Base-by-base conservation (phyloP, 495 filamentous ascomycete species). In the Penicillium coprophilum region DNA sequence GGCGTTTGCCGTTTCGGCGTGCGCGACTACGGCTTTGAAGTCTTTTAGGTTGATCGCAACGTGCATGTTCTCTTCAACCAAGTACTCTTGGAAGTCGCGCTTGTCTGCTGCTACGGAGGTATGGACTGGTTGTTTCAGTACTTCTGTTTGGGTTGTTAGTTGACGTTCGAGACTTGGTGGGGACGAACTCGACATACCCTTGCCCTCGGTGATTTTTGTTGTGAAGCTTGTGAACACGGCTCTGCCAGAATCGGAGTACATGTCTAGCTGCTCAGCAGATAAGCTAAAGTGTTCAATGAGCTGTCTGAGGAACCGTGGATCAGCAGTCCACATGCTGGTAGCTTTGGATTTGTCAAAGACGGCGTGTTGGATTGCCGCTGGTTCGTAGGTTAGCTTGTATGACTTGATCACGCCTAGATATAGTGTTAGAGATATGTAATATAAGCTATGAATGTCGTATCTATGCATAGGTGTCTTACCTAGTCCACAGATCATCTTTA, bases 41-140 rank as follows among this genome's bases (percentile, higher is more conserved):
- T 98, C 94, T 72, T 96, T 97, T 55, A 97, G 83, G 66, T 84
- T 90, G 63, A 97, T 92, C 51, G 88, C 86, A 55, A 97, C 87
- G 61, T 96, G 92, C 31, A 96, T 77, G 51, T 86, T 82, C 41
- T 92, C 85, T 63, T 92, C 83, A 23, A 91, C 88, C 1, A 80
- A 65, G 60, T 93, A 95, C 17, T 87, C 80, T 28, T 93, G 87
- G 65, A 97, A 98, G 62, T 97, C 92, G 41, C 84, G 79, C 55
- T 85, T 88, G 61, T 95, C 90, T 20, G 96, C 82, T 4, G 92
- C 85, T 30, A 98, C 89, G 13, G 89, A 91, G 6, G 94, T 98
- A 55, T 96, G 91, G 15, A 98, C 81, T 2, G 94, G 93, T 69
- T 96, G 89, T 71, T 96, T 96, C 43, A 98, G 80, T 30, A 96